A percentile compares a stretch with the other conserved stretches of the same genome.
These are phyloP conservation scores for Fusarium nematophilum DNA, from an alignment of 2,329 filamentous ascomycete genomes.

Conservation along the genomic window DNA sequence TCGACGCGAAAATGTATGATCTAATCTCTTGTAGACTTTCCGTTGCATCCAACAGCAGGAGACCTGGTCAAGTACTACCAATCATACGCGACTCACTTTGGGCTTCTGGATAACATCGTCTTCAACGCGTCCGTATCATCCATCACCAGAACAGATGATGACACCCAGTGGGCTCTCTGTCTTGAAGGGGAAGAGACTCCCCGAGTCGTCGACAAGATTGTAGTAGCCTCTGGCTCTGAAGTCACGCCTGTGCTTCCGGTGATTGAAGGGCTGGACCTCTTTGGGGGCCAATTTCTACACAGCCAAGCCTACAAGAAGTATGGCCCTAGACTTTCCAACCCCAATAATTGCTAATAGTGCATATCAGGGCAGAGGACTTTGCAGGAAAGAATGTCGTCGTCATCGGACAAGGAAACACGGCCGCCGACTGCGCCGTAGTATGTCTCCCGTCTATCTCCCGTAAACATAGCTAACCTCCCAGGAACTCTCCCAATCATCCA, in stretches of 20 bases:
- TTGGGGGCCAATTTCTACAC: slow-evolving; percentile 36
- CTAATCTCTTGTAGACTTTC: slow-evolving; percentile 28
- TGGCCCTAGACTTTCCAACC: neutral
- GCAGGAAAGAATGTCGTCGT: slow-evolving; percentile 39
- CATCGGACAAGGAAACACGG: slow-evolving; percentile 44
- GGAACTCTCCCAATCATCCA: slow-evolving; percentile 34
- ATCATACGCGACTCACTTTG: slow-evolving; percentile 36
- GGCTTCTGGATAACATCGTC: slow-evolving; percentile 24
- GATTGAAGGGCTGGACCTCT: slow-evolving; percentile 33
- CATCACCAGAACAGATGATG: slow-evolving; percentile 23
- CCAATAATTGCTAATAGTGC: neutral
- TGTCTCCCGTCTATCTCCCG: neutral
- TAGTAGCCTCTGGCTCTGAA: slow-evolving; percentile 38
- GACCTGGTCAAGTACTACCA: slow-evolving; percentile 37
- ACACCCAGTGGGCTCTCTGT: slow-evolving; percentile 33
- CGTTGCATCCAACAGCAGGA: slow-evolving; percentile 22
- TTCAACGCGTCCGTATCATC: slow-evolving; percentile 25
- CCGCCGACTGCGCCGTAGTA: slow-evolving; percentile 39
- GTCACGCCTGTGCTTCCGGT: slow-evolving; percentile 19
- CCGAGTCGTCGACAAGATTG: slow-evolving; percentile 40
- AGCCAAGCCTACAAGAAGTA: slow-evolving; percentile 41
- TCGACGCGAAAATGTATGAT: too few species aligned
- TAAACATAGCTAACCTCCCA: neutral
- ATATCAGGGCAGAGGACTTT: slow-evolving; percentile 28
- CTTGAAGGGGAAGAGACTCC: slow-evolving; percentile 19